Evolutionary conservation across 1,139 yeast species (phyloP), one percentile per base, ranked within the genome.

Genomic region (Cylindricascospora bacillispora): DNA sequence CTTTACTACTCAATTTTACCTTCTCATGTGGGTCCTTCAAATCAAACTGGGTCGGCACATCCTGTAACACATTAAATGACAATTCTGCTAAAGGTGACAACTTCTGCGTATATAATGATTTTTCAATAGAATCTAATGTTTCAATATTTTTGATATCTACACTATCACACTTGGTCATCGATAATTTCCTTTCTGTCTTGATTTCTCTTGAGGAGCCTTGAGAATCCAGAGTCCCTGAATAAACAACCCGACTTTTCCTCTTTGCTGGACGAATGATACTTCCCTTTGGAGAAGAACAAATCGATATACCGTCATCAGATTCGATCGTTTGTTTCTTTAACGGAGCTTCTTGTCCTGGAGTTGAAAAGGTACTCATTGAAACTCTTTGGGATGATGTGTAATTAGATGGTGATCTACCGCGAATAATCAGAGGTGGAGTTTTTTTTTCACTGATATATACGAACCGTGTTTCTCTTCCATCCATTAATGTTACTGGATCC

Each of bases 321-420:
- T n/a, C n/a, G n/a, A n/a, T n/a, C n/a, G n/a, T n/a, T n/a, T n/a
- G n/a, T n/a, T n/a, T n/a, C n/a, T n/a, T n/a, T n/a, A n/a, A n/a
- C n/a, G n/a, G n/a, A n/a, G n/a, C n/a, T n/a, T n/a, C n/a, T n/a
- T n/a, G n/a, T n/a, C n/a, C n/a, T n/a, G n/a, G n/a, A n/a, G n/a
- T 16, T 30, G 24, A 12, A 11, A 11, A 22, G 6, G 13, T 18
- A 7, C 21, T 18, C 21, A 18, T 18, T 18, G 21, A 7, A 7
- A 18, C 9, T 18, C 21, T 18, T 18, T 18, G 21, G 10, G 44
- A 36, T 16, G 40, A 33, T 2, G 49, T 43, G 40, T 74, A 75
- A 44, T 70, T 73, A 1, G 80, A 69, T 4, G 82, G 81, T 5
- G 80, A 72, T 43, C 82, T 59, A 2, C 83, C 83, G 39, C 82